Evolutionary conservation across 2,329 filamentous ascomycete species (phyloP), one percentile per base, ranked within the genome.

Genomic region (Ophiostoma sp.): DNA sequence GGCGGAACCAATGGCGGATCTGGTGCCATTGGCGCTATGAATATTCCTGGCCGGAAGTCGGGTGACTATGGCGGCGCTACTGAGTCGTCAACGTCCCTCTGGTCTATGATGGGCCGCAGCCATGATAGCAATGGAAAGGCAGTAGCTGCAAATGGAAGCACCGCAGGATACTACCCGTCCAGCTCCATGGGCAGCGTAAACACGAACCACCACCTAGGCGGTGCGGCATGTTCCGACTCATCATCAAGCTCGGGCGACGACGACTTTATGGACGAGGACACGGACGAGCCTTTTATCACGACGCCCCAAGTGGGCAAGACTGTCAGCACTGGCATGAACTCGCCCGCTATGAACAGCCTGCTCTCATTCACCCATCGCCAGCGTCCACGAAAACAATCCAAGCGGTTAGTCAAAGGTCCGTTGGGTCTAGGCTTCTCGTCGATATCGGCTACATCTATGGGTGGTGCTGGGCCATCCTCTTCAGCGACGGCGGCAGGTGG

Each of bases 281-380:
- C 87, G 77, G 90, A 92, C 67, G 93, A 97, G 73, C 83, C 89
- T 11, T 93, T 95, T 75, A 82, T 93, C 71, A 91, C 85, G 60
- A 97, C 93, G 3, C 93, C 94, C 0, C 92, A 96, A 75, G 86
- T 89, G 16, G 83, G 83, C 69, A 92, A 88, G 77, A 81, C 80
- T 3, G 63, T 79, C 66, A 79, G 80, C 49, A 64, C 79, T 64
- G 79, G 84, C 75, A 78, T 81, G 11, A 64, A 66, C 71, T 93
- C 90, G 18, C 89, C 90, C 14, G 89, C 90, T 8, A 85, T 88
- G 72, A 88, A 87, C 71, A 93, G 87, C 74, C 85, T 97, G 52
- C 86, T 92, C 80, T 96, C 90, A 74, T 96, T 97, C 84, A 80
- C 92, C 82, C 75, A 95, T 82, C 78, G 91, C 81, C 75, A 95